phyloP scores from a whole-genome alignment of 2,329 filamentous ascomycete genomes.

The Ceratocystis huliohia region DNA sequence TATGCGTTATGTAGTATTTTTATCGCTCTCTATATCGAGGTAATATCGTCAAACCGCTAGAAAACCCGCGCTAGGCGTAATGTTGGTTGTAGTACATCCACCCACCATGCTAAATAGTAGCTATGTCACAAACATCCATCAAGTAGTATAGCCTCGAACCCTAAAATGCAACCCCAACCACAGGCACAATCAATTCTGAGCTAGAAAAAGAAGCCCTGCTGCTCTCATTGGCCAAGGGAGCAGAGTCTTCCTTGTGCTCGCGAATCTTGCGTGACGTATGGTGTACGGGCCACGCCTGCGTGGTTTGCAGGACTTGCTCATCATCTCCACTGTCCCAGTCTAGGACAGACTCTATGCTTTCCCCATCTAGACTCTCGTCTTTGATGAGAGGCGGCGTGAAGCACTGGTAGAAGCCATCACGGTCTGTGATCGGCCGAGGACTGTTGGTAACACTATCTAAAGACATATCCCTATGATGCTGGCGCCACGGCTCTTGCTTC shows the following conservation, averaged over 20 bases:
- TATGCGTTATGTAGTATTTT: too few species aligned
- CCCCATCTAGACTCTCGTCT: background rate
- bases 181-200: background rate
- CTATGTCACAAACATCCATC: background rate
- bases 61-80: too few species aligned
- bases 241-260: background rate
- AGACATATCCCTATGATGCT: constrained; percentile 31
- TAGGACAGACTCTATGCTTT: background rate
- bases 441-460: constrained; percentile 37
- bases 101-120: too few species aligned
- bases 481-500: constrained; percentile 26
- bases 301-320: background rate
- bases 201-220: background rate
- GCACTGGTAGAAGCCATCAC: constrained; percentile 48
- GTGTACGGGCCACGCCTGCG: background rate
- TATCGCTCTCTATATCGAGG: too few species aligned
- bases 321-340: constrained; percentile 7
- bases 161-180: constrained; percentile 5
- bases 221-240: background rate
- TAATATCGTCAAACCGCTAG: too few species aligned
- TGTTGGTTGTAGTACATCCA: too few species aligned
- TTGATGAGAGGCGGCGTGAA: constrained; percentile 25
- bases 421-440: constrained; percentile 38
- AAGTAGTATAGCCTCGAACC: too few species aligned
- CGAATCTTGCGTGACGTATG: background rate